Evolutionary conservation across 495 filamentous ascomycete species (phyloP), one percentile per base, ranked within the genome.

Genomic region (Talaromyces liani): DNA sequence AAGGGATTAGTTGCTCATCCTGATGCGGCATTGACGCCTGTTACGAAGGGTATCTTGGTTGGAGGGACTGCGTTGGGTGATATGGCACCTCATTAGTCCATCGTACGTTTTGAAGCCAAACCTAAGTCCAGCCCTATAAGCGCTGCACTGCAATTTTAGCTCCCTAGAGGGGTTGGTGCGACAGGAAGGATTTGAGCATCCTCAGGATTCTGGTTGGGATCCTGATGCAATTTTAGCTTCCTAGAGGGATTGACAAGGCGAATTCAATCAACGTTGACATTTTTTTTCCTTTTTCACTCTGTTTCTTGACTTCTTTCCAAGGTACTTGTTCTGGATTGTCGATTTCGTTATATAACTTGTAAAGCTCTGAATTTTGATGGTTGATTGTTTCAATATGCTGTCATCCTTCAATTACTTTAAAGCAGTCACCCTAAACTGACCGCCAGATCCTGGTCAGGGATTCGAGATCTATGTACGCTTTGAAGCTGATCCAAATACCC

Each of bases 1-100:
- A 62, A 62, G 45, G 60, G 41, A 14, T 9, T 62, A 8, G 41
- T 53, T 22, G 60, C 60, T 0, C 54, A 62, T 8, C 60, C 60
- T 6, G 31, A 18, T 5, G 16, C 22, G 6, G 45, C 18, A 2
- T 16, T 62, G 25, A 25, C 20, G 2, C 60, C 60, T 6, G 22
- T 62, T 12, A 62, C 60, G 14, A 29, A 62, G 41, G 39, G 60
- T 6, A 22, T 62, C 2, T 20, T 33, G 39, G 25, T 53, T 18
- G 41, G 39, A 51, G 60, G 60, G n/a, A 53, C 25, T 6, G 24
- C 22, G 1, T 34, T 62, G 12, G 60, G 25, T 3, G 25, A 49
- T 49, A 12, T 62, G n/a, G 56, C 56, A 16, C 27, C 41, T 36
- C 25, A 25, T 4, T 33, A 34, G 4, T 29, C 27, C 27, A 4